phyloP scores from a whole-genome alignment of 2,329 filamentous ascomycete species.

The Microascus cirrosus region DNA sequence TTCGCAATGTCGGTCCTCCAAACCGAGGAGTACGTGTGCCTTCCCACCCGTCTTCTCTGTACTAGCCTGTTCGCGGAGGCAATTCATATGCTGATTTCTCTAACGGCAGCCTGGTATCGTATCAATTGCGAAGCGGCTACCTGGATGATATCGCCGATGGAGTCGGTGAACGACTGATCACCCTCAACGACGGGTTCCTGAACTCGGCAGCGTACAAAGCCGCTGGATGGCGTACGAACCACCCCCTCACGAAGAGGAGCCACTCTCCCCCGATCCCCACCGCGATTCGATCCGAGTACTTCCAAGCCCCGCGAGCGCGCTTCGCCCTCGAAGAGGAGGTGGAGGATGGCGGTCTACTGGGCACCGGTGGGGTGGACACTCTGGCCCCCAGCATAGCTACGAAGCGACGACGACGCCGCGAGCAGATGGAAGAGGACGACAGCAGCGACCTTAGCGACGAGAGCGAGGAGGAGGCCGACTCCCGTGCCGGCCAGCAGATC shows the following conservation, averaged over 20 bases:
- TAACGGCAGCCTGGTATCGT: constrained; percentile 57
- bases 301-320: constrained; percentile 56
- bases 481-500: constrained; percentile 73
- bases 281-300: constrained; percentile 73
- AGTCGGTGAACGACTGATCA: constrained; percentile 74
- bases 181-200: constrained; percentile 66
- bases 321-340: constrained; percentile 59
- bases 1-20: constrained; percentile 30
- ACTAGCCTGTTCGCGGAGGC: not conserved
- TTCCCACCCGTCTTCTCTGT: not conserved
- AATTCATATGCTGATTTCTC: constrained; percentile 6
- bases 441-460: constrained; percentile 79
- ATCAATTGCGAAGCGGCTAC: constrained; percentile 72
- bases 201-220: constrained; percentile 75
- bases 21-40: constrained; percentile 25
- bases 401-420: constrained; percentile 53
- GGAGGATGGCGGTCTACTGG: constrained; percentile 63
- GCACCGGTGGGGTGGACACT: constrained; percentile 55
- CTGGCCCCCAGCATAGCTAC: constrained; percentile 56
- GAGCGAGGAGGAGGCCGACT: constrained; percentile 67
- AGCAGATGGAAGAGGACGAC: constrained; percentile 75
- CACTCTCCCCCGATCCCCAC: constrained; percentile 82
- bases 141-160: constrained; percentile 72
- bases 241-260: constrained; percentile 67
- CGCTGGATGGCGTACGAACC: constrained; percentile 67